Conservation (phyloP, 2,329 filamentous ascomycete genomes). For the Aschersonia sp. region DNA sequence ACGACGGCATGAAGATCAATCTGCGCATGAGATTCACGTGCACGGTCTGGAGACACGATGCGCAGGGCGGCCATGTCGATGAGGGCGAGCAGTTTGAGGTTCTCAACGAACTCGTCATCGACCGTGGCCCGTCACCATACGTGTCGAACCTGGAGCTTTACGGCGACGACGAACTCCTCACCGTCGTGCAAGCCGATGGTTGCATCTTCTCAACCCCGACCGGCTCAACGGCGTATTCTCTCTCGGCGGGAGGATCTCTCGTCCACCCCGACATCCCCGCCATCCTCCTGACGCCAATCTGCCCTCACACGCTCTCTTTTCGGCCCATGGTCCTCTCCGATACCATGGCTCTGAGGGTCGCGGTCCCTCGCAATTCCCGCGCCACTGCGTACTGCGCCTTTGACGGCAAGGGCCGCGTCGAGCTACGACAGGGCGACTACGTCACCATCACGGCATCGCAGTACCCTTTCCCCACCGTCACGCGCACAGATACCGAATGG, state of each 20-base stretch:
- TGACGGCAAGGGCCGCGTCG: constrained; percentile 89
- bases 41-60: constrained; percentile 72
- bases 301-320: constrained; percentile 92
- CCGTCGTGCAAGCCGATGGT: constrained; percentile 89
- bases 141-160: constrained; percentile 95
- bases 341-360: constrained; percentile 80
- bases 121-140: constrained; percentile 90
- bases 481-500: constrained; percentile 83
- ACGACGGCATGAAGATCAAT: constrained; percentile 91
- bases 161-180: constrained; percentile 86
- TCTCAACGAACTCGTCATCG: constrained; percentile 95
- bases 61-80: constrained; percentile 48
- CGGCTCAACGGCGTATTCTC: constrained; percentile 85
- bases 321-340: constrained; percentile 95
- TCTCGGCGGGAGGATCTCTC: constrained; percentile 87
- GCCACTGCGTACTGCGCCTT: constrained; percentile 95
- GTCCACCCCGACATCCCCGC: constrained; percentile 95
- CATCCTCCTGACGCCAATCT: constrained; percentile 93
- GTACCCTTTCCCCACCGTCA: constrained; percentile 94
- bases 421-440: constrained; percentile 83
- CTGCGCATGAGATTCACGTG: constrained; percentile 98
- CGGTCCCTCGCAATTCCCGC: constrained; percentile 69
- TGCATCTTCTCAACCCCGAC: constrained; percentile 97
- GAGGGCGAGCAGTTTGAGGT: constrained; percentile 96
- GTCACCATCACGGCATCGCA: constrained; percentile 93